Evolutionary conservation across 164 flowering plant genomes (phyloP), one percentile per base, ranked within the genome.

Genomic region (Magnolia kwangsiensis): DNA sequence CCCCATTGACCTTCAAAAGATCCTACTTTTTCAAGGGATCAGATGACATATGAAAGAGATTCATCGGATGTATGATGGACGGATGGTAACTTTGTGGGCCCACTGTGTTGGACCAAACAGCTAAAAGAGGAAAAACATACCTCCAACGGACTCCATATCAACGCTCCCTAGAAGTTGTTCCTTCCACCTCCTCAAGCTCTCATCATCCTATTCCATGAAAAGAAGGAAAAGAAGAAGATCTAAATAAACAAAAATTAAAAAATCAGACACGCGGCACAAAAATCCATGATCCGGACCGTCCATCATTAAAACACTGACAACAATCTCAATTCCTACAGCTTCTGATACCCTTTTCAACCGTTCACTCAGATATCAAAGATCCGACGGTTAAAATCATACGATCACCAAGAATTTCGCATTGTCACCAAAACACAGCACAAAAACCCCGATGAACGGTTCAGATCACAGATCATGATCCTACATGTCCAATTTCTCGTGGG

Each of bases 181-280:
- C 74, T 84, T 84, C 86, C 84, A 84, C 73, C 84, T 82, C 73
- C 81, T 80, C 78, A 84, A 69, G 73, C 84, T 82, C 77, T 84
- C 86, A 78, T 84, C 86, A 50, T 84, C 86, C 86, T 84, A 45
- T 21, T 21, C 19, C 37, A 14, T 72, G 51, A 74, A 27, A 67
- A 31, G 74, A 4, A n/a, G 14, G 8, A 19, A 66, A 4, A 76
- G n/a, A 63, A 58, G 23, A 45, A 58, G 29, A 71, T 13, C 50
- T n/a, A 68, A 50, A 18, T 8, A 14, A 51, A 37, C 7, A 37
- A 37, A 37, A 37, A 4, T 3, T 0, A 37, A 37, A 37, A 37
- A 37, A 37, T 37, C 45, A 37, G 45, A 37, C 45, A 37, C 45
- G 45, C 45, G 45, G 45, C 45, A 37, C 45, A 37, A 37, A 5